A percentile compares a stretch with the other conserved stretches of the same genome.
Evolutionary conservation across 345 rosid genomes (phyloP).

Genomic region (Syzygium jambos): DNA sequence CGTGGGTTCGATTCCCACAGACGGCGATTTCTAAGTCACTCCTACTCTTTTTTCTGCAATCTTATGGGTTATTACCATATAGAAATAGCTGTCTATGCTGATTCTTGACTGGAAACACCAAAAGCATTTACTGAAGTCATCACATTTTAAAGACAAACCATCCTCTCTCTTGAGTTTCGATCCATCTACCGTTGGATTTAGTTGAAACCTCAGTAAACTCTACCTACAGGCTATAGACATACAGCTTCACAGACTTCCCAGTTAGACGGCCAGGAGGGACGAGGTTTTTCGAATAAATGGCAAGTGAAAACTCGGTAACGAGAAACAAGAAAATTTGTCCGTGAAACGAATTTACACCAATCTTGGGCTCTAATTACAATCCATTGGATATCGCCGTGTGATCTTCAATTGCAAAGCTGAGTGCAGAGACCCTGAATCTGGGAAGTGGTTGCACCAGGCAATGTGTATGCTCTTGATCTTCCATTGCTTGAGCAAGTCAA

Average conservation of each 20-base stretch:
- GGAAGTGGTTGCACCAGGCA: slow-evolving; percentile 32
- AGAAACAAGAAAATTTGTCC: not conserved
- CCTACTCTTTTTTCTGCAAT: not conserved
- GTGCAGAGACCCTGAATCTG: slow-evolving; percentile 47
- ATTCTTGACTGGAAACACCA: not conserved
- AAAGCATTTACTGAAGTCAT: not conserved
- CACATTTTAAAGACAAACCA: not conserved
- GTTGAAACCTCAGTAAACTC: not conserved
- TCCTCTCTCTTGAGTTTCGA: not conserved
- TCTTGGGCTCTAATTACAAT: not conserved
- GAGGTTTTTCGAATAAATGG: not conserved
- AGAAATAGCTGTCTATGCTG: not conserved
- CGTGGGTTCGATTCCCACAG: slow-evolving; percentile 82
- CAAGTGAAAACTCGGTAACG: not conserved
- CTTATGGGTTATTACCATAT: not conserved
- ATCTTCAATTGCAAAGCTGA: slow-evolving; percentile 45
- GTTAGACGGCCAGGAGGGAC: not conserved
- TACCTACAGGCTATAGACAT: not conserved
- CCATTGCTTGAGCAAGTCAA: slow-evolving; percentile 66
- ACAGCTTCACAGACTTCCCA: not conserved
- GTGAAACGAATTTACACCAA: not conserved
- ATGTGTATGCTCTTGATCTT: slow-evolving; percentile 31
- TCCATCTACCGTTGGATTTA: not conserved
- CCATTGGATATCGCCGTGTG: not conserved
- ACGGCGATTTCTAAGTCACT: slow-evolving; percentile 18